A percentile compares a stretch with the other conserved stretches of the same genome.
Evolutionary conservation across 2,329 filamentous ascomycete genomes (phyloP).

Genomic region (Colletotrichum musae): DNA sequence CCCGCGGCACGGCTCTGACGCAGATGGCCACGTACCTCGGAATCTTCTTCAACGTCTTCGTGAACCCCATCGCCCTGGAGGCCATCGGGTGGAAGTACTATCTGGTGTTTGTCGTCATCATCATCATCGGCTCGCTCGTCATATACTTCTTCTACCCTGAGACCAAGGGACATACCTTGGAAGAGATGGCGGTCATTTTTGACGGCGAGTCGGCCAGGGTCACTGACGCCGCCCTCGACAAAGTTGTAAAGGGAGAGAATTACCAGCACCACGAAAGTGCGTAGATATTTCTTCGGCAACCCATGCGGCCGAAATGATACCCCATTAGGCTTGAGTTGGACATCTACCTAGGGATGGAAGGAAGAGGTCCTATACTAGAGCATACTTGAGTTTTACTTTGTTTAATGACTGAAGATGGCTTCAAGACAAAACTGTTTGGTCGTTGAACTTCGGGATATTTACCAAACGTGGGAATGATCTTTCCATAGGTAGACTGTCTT

Average conservation of each 20-base stretch:
- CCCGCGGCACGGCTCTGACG: slow-evolving; percentile 46
- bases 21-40: slow-evolving; percentile 32
- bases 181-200: slow-evolving; percentile 42
- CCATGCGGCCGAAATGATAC: too few relatives aligned
- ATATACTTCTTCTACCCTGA: slow-evolving; percentile 53
- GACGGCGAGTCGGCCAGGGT: slow-evolving; percentile 16
- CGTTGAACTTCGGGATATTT: too few relatives aligned
- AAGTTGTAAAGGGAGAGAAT: slow-evolving; percentile 38
- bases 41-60: slow-evolving; percentile 50
- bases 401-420: too few relatives aligned
- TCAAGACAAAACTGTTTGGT: too few relatives aligned
- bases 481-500: too few relatives aligned
- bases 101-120: slow-evolving; percentile 57
- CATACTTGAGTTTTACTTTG: too few relatives aligned
- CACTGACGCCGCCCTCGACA: slow-evolving; percentile 14
- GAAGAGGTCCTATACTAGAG: too few relatives aligned
- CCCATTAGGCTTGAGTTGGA: too few relatives aligned
- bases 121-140: slow-evolving; percentile 45
- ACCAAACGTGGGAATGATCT: too few relatives aligned
- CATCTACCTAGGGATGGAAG: too few relatives aligned
- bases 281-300: too few relatives aligned
- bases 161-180: slow-evolving; percentile 43
- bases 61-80: slow-evolving; percentile 60
- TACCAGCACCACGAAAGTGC: background rate
- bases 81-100: slow-evolving; percentile 60